Conservation (phyloP, 805 yeast species). For the Candida nemodendra region DNA sequence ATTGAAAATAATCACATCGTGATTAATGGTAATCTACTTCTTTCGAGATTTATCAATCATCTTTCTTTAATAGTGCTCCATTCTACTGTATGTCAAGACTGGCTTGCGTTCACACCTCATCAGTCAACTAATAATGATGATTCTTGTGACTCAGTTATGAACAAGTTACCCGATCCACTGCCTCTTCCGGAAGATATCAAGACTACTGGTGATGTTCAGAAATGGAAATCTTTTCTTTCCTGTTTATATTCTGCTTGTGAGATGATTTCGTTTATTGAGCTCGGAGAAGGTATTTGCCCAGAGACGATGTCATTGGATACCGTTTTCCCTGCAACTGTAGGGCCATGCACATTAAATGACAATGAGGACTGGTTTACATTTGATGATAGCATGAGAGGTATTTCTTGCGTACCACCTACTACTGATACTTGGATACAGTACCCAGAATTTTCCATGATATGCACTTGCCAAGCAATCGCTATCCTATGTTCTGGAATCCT, state of each 20-base stretch:
- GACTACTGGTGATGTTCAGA: constrained; percentile 13
- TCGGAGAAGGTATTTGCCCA: constrained; percentile 39
- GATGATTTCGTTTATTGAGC: constrained; percentile 35
- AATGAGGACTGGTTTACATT: constrained; percentile 16
- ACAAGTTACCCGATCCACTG: constrained; percentile 23
- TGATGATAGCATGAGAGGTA: constrained; percentile 15
- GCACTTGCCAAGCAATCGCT: constrained; percentile 32
- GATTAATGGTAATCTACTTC: constrained; percentile 35
- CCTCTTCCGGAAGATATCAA: constrained; percentile 22
- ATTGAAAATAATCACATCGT: constrained; percentile 26
- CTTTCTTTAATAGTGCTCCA: constrained; percentile 29
- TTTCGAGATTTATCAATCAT: constrained; percentile 33
- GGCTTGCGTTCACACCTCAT: constrained; percentile 38
- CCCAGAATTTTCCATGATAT: constrained; percentile 32
- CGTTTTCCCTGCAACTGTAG: constrained; percentile 21
- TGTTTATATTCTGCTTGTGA: constrained; percentile 33
- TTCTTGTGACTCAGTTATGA: constrained; percentile 24
- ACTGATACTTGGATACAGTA: constrained; percentile 44
- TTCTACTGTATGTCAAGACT: constrained; percentile 30
- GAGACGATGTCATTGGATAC: constrained; percentile 14
- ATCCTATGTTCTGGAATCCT: constrained; percentile 31
- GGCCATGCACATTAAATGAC: constrained; percentile 22
- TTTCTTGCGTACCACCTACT: constrained; percentile 20
- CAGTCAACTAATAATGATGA: constrained; percentile 10
- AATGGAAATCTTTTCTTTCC: constrained; percentile 33